These are phyloP conservation scores for Kurtzmaniella quercitrusa DNA, from an alignment of 1,139 yeast species.

Conservation along the genomic window DNA sequence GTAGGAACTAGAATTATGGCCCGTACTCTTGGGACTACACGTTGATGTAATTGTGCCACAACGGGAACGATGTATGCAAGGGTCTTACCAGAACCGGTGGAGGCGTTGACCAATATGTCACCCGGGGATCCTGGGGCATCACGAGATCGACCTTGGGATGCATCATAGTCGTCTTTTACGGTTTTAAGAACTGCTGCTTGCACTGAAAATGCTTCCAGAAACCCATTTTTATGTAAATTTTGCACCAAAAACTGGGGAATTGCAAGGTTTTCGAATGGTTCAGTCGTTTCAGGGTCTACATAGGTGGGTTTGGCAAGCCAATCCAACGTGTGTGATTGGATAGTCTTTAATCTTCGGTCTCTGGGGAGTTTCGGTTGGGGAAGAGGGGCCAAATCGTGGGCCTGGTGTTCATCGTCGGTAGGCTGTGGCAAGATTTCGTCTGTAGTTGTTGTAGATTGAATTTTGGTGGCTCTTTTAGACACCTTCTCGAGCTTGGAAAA, in stretches of 20 bases:
- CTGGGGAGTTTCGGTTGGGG: constrained; percentile 75
- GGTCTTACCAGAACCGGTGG: constrained; percentile 97
- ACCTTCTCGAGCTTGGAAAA: constrained; percentile 26
- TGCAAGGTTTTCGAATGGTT: constrained; percentile 38
- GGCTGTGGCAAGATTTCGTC: not conserved
- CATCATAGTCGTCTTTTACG: constrained; percentile 20
- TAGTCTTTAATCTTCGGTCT: constrained; percentile 40
- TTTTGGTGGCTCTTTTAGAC: constrained; percentile 6
- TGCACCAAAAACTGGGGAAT: constrained; percentile 36
- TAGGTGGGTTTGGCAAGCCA: constrained; percentile 70
- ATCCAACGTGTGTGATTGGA: constrained; percentile 39
- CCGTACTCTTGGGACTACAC: constrained; percentile 70
- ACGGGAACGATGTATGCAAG: constrained; percentile 85
- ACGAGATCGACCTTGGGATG: not conserved
- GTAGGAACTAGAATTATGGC: constrained; percentile 88
- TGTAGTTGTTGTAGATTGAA: constrained; percentile 9
- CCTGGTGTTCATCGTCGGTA: constrained; percentile 8
- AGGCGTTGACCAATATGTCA: constrained; percentile 84
- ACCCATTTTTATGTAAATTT: constrained; percentile 46
- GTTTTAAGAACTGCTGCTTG: constrained; percentile 65
- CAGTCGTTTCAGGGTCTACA: constrained; percentile 39
- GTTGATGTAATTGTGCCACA: constrained; percentile 56
- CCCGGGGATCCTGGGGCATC: constrained; percentile 50
- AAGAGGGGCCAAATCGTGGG: constrained; percentile 63
- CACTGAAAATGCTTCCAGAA: constrained; percentile 66